A percentile compares a stretch with the other conserved stretches of the same genome.
These are phyloP conservation scores for Suhomyces sp. DNA, from an alignment of 805 yeast genomes.

Conservation along the genomic window DNA sequence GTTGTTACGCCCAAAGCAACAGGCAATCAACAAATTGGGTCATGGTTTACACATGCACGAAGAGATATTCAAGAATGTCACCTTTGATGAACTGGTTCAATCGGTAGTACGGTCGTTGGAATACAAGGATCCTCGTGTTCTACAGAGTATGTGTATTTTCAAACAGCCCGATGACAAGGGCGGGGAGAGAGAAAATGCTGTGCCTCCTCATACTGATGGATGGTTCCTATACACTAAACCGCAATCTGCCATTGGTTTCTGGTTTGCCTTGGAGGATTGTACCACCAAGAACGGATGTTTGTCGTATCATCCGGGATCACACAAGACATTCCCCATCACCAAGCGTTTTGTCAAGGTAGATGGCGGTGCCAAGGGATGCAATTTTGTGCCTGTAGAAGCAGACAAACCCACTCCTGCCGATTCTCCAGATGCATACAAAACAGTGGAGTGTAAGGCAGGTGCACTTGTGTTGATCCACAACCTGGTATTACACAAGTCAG, in stretches of 20 bases:
- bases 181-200: slow-evolving; percentile 48
- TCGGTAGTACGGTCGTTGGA: slow-evolving; percentile 53
- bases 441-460: slow-evolving; percentile 68
- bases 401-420: slow-evolving; percentile 20
- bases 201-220: slow-evolving; percentile 77
- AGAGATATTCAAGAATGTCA: slow-evolving; percentile 46
- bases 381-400: slow-evolving; percentile 41
- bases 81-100: slow-evolving; percentile 50
- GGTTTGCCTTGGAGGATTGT: slow-evolving; percentile 81
- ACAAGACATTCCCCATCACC: slow-evolving; percentile 52
- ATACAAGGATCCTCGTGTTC: slow-evolving; percentile 63
- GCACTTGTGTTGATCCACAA: slow-evolving; percentile 70
- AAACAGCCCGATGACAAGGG: slow-evolving; percentile 54
- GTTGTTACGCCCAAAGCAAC: slow-evolving; percentile 50
- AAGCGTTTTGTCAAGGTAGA: slow-evolving; percentile 63
- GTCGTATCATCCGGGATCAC: slow-evolving; percentile 69
- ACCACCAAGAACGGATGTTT: slow-evolving; percentile 66
- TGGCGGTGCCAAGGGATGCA: slow-evolving; percentile 54
- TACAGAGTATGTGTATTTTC: slow-evolving; percentile 77
- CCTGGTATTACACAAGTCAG: slow-evolving; percentile 70
- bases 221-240: slow-evolving; percentile 73
- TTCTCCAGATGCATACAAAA: slow-evolving; percentile 43
- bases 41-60: slow-evolving; percentile 69
- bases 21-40: slow-evolving; percentile 73
- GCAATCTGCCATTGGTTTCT: slow-evolving; percentile 69